Evolutionary conservation across 164 flowering plant genomes (phyloP), one percentile per base, ranked within the genome.

Genomic region (Nymphaea colorata): DNA sequence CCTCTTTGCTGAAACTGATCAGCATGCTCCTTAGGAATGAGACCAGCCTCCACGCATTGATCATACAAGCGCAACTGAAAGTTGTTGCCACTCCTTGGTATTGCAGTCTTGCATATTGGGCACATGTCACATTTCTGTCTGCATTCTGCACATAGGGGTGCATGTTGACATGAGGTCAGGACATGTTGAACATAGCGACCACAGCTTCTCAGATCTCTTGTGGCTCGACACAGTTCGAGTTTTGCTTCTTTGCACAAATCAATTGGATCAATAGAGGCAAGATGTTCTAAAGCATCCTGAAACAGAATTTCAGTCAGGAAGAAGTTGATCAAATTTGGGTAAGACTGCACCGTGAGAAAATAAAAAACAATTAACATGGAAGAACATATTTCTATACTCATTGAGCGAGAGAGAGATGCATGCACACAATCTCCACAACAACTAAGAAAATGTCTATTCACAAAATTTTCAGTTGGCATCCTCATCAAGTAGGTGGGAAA

Each of bases 211-310:
- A 94, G 77, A 77, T 94, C 98, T 78, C 96, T 83, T 41, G 87
- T 84, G 5, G 99, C 99, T 16, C 99, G 86, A 69, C 99, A 95
- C 4, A 70, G 79, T 78, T 95, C 98, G 70, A 92, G 72, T 80
- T 92, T 95, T 18, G 98, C 98, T 76, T 95, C 97, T 64, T 84
- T 85, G 77, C 94, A 85, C 74, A 95, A 75, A 42, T 95, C 95
- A 75, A 88, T 77, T 62, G 90, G 89, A 76, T 95, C 96, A 72
- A 87, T 84, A 11, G 87, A 78, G 60, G 98, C 96, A 74, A 95
- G 74, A 72, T 78, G 96, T 64, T 76, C 72, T 78, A 95, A 76
- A 43, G 95, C 97, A 75, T 80, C 88, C 97, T 90, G 86, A 67
- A 76, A 78, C 64, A 62, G 6, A 69, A 67, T 61, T 67, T 15